Base-by-base conservation (phyloP, 768 basidiomycete species). In the Coprinopsis sp. region DNA sequence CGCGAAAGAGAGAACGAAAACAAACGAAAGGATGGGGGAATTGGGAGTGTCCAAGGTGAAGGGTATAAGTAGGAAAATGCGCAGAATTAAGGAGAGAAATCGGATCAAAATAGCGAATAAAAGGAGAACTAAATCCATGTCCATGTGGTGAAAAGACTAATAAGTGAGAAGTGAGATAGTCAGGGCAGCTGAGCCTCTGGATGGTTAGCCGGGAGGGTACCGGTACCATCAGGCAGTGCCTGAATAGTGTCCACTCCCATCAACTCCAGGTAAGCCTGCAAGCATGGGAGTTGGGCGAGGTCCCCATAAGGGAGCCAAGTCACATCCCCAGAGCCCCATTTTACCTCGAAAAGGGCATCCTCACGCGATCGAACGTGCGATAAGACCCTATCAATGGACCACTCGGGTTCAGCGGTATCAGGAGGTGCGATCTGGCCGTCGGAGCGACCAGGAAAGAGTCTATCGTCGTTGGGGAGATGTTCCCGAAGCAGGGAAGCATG, bases 251-350 rank as follows among this genome's bases (percentile, higher is more conserved):
- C 24, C 13, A 38, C 19, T 22, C 39, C 33, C 4, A 41, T 10
- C 1, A 27, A 18, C 27, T 49, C 47, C 1, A 49, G 34, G 33
- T 49, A 43, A 2, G 33, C 39, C 21, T 41, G 14, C 2, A 42
- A 3, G 6, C 23, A 14, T 7, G 25, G 13, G 5, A 41, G 23
- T 14, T 49, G 37, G 3, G 23, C n/a, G 16, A 53, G 11, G 27
- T 53, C n/a, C 12, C 46, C 33, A 22, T 60, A 58, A 1, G 59
- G 52, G 3, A 67, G 25, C 71, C 71, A 72, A 16, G 60, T 64
- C 0, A 51, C 27, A 25, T 67, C 63, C 1, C 64, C 54, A 2
- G 61, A 57, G 41, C 58, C 60, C 64, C 65, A 67, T 34, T 46
- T 28, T 0, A 65, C 34, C 30, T 64, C 53, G 44, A 67, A 67